A percentile compares a stretch with the other conserved stretches of the same genome.
phyloP scores from a whole-genome alignment of 2,329 filamentous ascomycete species.

The Pleurostoma richardsiae region DNA sequence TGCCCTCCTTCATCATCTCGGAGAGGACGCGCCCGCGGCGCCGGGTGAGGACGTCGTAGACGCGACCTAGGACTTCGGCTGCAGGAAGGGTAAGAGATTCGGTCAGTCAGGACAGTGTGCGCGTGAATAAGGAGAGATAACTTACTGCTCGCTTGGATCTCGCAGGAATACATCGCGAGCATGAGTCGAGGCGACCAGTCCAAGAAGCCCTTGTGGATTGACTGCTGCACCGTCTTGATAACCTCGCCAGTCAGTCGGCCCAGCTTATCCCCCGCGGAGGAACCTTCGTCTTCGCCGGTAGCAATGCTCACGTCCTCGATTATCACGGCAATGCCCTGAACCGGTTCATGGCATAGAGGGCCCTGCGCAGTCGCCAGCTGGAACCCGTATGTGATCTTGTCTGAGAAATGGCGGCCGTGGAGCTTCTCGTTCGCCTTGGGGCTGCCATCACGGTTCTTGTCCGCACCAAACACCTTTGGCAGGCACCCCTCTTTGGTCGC shows the following conservation, averaged over 20 bases:
- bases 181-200: conserved; percentile 96
- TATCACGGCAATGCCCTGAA: conserved; percentile 89
- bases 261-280: conserved; percentile 59
- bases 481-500: conserved; percentile 67
- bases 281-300: conserved; percentile 40
- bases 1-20: conserved; percentile 90
- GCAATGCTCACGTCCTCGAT: conserved; percentile 72
- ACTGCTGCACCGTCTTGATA: conserved; percentile 80
- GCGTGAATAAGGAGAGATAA: conserved; percentile 7
- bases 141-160: conserved; percentile 89
- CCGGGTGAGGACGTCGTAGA: conserved; percentile 96
- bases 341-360: conserved; percentile 85
- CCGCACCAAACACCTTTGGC: conserved; percentile 58
- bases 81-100: conserved; percentile 14
- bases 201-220: conserved; percentile 80
- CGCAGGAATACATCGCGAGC: conserved; percentile 95
- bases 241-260: conserved; percentile 87
- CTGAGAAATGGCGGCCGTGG: conserved; percentile 66
- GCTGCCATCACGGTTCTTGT: conserved; percentile 21
- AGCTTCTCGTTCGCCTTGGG: conserved; percentile 44
- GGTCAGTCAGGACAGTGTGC: not conserved
- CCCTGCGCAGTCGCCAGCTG: conserved; percentile 87
- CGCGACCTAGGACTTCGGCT: conserved; percentile 89
- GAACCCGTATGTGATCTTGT: conserved; percentile 92
- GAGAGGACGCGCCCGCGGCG: conserved; percentile 84